Percentiles rank a stretch among this genome's conserved stretches.
Conservation (phyloP, 176 grass and related monocot species). For the Otatea glauca region DNA sequence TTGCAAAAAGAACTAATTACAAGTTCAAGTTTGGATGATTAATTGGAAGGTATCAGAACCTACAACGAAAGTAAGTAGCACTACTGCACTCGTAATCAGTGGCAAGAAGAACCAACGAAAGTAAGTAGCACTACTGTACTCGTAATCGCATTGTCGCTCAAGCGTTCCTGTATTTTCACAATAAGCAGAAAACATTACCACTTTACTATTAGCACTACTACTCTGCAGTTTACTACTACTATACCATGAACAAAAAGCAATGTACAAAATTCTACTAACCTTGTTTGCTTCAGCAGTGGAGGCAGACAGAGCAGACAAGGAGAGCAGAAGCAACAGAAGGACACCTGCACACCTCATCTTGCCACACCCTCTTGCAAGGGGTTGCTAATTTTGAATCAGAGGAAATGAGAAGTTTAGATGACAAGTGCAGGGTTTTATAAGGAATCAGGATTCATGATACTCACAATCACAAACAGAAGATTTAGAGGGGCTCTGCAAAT, state of each 20-base stretch:
- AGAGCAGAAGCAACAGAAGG: conserved; percentile 43
- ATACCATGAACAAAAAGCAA: background rate
- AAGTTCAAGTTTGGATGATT: background rate
- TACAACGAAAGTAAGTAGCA: background rate
- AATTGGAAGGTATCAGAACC: background rate
- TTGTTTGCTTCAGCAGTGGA: conserved; percentile 35
- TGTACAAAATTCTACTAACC: conserved; percentile 12
- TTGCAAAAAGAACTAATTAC: background rate
- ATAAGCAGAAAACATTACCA: background rate
- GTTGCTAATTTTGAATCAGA: background rate
- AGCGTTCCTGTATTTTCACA: conserved; percentile 5
- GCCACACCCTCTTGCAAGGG: background rate
- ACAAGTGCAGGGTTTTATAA: conserved; percentile 52
- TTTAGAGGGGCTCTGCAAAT: too few relatives aligned
- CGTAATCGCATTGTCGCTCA: background rate
- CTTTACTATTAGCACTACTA: background rate
- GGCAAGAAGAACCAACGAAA: too few relatives aligned
- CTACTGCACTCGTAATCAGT: too few relatives aligned
- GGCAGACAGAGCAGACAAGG: conserved; percentile 33
- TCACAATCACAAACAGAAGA: too few relatives aligned
- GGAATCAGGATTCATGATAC: background rate
- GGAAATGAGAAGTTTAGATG: conserved; percentile 52
- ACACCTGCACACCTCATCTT: conserved; percentile 43
- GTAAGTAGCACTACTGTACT: background rate
- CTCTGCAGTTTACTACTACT: too few relatives aligned